phyloP scores from a whole-genome alignment of 306 rosid genomes.

The Erythrophleum fordii region DNA sequence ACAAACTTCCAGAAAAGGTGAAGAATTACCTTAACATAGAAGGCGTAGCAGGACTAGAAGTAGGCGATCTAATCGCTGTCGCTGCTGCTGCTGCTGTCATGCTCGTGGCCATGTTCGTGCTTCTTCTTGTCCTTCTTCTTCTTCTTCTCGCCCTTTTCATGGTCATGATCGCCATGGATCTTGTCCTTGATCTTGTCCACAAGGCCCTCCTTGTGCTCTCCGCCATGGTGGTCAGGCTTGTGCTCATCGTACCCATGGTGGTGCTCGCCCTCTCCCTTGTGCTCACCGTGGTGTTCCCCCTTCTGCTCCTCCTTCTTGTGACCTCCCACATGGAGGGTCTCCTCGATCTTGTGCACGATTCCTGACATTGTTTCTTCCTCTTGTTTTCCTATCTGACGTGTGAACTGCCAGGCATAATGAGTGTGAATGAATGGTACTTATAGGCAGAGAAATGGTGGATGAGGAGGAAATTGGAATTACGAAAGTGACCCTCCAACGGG shows the following conservation, averaged over 20 bases:
- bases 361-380: conserved; percentile 50
- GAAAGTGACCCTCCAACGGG: conserved; percentile 18
- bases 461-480: conserved; percentile 15
- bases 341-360: conserved; percentile 58
- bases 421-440: conserved; percentile 18
- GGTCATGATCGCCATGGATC: conserved; percentile 47
- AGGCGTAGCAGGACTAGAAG: too few relatives aligned
- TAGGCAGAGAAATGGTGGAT: conserved; percentile 25
- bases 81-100: conserved; percentile 66
- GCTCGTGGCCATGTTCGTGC: conserved; percentile 39
- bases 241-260: neutral
- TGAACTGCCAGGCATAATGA: neutral
- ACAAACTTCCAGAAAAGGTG: neutral
- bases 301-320: conserved; percentile 50
- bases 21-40: conserved; percentile 11
- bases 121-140: conserved; percentile 49
- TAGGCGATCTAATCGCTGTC: conserved; percentile 57
- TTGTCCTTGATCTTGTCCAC: conserved; percentile 64
- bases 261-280: neutral
- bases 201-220: conserved; percentile 51
- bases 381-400: neutral
- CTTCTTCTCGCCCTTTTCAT: conserved; percentile 33
- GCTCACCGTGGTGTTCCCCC: neutral
- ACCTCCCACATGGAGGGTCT: conserved; percentile 63
- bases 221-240: conserved; percentile 28